These are phyloP conservation scores for Aspergillus costaricaensis DNA, from an alignment of 2,329 filamentous ascomycete genomes.

Conservation along the genomic window DNA sequence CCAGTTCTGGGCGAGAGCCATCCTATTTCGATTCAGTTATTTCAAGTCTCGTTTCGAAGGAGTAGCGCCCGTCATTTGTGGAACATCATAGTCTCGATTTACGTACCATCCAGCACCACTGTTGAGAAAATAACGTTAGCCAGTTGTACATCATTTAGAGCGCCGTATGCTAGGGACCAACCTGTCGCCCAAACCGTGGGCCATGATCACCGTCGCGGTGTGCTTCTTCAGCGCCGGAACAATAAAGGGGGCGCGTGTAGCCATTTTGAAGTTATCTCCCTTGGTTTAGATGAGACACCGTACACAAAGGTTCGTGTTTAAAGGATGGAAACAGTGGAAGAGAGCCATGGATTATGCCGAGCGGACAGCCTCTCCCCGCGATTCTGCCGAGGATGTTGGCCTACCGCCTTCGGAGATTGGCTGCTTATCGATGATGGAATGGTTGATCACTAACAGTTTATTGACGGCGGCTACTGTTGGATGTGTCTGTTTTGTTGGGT, in stretches of 20 bases:
- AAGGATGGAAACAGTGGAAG: not conserved
- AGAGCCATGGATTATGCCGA: too few species aligned
- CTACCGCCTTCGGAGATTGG: constrained; percentile 23
- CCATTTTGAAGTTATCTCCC: constrained; percentile 37
- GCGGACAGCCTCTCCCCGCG: too few species aligned
- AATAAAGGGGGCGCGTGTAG: constrained; percentile 60
- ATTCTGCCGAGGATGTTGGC: constrained; percentile 26
- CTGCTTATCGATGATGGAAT: not conserved
- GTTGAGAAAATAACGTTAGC: constrained; percentile 15
- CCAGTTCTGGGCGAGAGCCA: constrained; percentile 83
- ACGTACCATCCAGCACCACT: constrained; percentile 54
- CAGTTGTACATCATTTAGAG: not conserved
- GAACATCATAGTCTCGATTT: not conserved
- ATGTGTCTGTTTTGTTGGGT: too few species aligned
- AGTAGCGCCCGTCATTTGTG: too few species aligned
- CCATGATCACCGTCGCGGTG: constrained; percentile 92
- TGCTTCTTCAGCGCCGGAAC: constrained; percentile 80
- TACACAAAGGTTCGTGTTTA: not conserved
- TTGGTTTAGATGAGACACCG: not conserved
- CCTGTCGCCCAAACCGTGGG: constrained; percentile 92
- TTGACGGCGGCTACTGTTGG: not conserved
- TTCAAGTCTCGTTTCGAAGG: not conserved
- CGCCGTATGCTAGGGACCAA: constrained; percentile 34
- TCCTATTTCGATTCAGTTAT: constrained; percentile 44
- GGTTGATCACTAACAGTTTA: not conserved